A percentile compares a stretch with the other conserved stretches of the same genome.
Evolutionary conservation across 2,329 filamentous ascomycete genomes (phyloP).

Genomic region (Rhytidhysteron rufulum): DNA sequence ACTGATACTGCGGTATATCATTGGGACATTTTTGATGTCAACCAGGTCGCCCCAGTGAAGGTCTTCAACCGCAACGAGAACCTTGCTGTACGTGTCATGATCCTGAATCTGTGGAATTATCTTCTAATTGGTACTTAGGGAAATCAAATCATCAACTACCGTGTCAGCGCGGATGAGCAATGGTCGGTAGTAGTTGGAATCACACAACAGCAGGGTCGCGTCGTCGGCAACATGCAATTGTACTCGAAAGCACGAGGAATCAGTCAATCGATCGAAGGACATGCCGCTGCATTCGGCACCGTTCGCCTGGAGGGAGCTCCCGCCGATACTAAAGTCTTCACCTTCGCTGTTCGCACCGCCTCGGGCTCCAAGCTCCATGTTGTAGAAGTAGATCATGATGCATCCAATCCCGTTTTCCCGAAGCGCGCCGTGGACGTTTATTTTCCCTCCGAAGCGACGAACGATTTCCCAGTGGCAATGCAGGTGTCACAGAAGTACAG

Average conservation of each 20-base stretch:
- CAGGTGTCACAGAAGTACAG: conserved; percentile 97
- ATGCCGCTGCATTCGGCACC: conserved; percentile 91
- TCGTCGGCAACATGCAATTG: conserved; percentile 94
- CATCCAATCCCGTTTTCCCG: conserved; percentile 80
- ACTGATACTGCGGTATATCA: conserved; percentile 91
- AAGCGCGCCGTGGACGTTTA: conserved; percentile 98
- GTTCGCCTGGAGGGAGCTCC: conserved; percentile 84
- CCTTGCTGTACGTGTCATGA: conserved; percentile 61
- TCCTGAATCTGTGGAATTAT: background rate
- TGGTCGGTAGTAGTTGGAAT: conserved; percentile 99
- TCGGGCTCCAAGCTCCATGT: conserved; percentile 94
- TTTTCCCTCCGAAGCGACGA: conserved; percentile 91
- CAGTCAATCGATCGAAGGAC: conserved; percentile 96
- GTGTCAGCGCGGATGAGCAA: conserved; percentile 89
- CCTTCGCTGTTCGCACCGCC: conserved; percentile 87
- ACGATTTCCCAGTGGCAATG: conserved; percentile 97
- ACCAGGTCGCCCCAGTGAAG: conserved; percentile 72
- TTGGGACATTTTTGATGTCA: conserved; percentile 91
- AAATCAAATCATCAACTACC: conserved; percentile 99
- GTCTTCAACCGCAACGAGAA: conserved; percentile 93
- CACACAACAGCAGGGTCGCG: conserved; percentile 85
- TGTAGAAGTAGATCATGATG: conserved; percentile 92
- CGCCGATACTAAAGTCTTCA: conserved; percentile 91
- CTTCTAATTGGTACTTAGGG: conserved; percentile 50
- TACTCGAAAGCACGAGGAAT: conserved; percentile 95